Evolutionary conservation across 176 grass and related monocot genomes (phyloP).

Genomic region (Elymus sibiricus): DNA sequence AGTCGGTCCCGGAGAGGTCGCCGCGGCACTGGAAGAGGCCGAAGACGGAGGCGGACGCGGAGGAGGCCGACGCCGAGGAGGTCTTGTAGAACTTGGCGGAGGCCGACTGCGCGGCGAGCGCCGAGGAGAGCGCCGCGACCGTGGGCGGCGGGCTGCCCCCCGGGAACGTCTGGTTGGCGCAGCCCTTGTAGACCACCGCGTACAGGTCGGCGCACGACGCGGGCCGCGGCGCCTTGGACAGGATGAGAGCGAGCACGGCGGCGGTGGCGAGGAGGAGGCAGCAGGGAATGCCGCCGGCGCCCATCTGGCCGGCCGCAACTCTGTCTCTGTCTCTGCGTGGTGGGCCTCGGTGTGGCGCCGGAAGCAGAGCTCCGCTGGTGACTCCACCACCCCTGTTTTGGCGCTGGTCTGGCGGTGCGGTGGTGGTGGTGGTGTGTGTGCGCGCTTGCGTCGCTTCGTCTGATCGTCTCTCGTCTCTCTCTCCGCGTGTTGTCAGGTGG

Average conservation of each 20-base stretch:
- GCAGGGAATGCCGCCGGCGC: constrained; percentile 28
- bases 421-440: neutral
- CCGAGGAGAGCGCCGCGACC: constrained; percentile 41
- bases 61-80: constrained; percentile 29
- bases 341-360: neutral
- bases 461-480: neutral
- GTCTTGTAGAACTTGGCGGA: constrained; percentile 91
- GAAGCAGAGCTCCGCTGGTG: neutral
- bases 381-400: neutral
- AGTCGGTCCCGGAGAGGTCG: constrained; percentile 68
- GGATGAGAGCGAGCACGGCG: neutral
- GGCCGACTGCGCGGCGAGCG: constrained; percentile 53
- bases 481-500: constrained; percentile 3
- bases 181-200: constrained; percentile 91
- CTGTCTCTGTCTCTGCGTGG: neutral
- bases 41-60: constrained; percentile 47
- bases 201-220: constrained; percentile 56
- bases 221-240: neutral
- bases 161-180: constrained; percentile 74
- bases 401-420: neutral
- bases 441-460: neutral
- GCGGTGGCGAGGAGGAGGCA: neutral
- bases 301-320: constrained; percentile 33
- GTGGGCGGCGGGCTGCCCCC: constrained; percentile 27
- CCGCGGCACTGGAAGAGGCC: constrained; percentile 97